Evolutionary conservation across 345 rosid species (phyloP).

Genomic region (Eucalyptus melliodora): DNA sequence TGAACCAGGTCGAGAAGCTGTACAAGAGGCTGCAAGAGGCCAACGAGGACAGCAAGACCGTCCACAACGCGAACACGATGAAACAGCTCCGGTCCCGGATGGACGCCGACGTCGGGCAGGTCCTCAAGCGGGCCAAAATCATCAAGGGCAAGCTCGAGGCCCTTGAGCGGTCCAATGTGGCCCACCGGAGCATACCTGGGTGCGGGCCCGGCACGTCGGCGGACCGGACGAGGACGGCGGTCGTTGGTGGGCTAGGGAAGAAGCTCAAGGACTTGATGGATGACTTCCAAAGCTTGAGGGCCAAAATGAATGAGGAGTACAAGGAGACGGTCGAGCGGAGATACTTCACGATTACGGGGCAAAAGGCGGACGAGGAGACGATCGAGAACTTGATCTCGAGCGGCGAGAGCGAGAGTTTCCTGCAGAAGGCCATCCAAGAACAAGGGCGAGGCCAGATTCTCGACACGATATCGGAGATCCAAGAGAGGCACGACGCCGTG

Average conservation of each 20-base stretch:
- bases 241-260: conserved; percentile 65
- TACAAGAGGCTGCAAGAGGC: conserved; percentile 61
- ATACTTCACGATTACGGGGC: conserved; percentile 72
- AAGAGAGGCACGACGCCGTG: conserved; percentile 78
- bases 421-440: conserved; percentile 87
- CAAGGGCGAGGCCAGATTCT: conserved; percentile 80
- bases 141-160: conserved; percentile 70
- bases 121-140: conserved; percentile 48
- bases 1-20: conserved; percentile 40
- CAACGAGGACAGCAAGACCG: conserved; percentile 59
- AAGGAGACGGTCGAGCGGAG: conserved; percentile 78
- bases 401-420: conserved; percentile 78
- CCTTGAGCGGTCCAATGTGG: conserved; percentile 53
- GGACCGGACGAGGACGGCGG: conserved; percentile 69
- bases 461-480: conserved; percentile 80
- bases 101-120: conserved; percentile 53
- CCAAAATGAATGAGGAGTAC: conserved; percentile 41
- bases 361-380: conserved; percentile 61
- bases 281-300: conserved; percentile 49
- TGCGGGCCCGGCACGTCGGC: conserved; percentile 73
- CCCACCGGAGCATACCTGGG: conserved; percentile 46
- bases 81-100: conserved; percentile 44
- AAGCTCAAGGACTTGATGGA: conserved; percentile 72
- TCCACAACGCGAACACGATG: conserved; percentile 58
- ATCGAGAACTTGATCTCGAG: conserved; percentile 68